Evolutionary conservation across 1,139 yeast species (phyloP), one percentile per base, ranked within the genome.

Genomic region (Scheffersomyces segobiensis): DNA sequence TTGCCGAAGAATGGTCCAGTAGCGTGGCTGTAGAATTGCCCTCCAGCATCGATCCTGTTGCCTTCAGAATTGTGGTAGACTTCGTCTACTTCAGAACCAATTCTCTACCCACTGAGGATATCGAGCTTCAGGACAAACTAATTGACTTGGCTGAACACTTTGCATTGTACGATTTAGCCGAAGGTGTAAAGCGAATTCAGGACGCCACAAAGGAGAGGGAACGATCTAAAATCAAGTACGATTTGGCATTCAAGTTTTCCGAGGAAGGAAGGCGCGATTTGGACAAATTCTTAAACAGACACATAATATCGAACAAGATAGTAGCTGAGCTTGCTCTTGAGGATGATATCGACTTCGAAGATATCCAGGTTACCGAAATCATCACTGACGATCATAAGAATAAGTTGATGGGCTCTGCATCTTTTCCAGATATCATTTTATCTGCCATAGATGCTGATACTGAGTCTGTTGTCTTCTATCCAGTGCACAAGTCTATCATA

Each of bases 401-500:
- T 8, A 56, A 63, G 14, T 60, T 79, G 17, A 58, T 76, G 6
- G 62, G 65, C 1, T 59, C 71, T 5, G 59, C 69, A 5, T 56
- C 81, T 1, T 69, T 71, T 46, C 84, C 91, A 0, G 92, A 88
- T 69, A 71, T 83, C 0, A 73, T 86, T 3, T 60, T 87, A 1
- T 69, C 78, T 2, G 78, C 79, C 1, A 62, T 77, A 3, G 82
- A 78, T 52, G 64, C 70, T 17, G 65, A 71, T 59, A 54, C 69
- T 53, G 65, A 71, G 60, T 53, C 71, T 0, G 67, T 73, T 3
- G 62, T 71, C 0, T 80, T 77, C 59, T 89, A 85, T 64, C 92
- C 95, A 0, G 86, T 81, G 5, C 91, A 90, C 69, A 78, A 86
- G 55, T 80, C 90, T 0, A 82, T 89, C 58, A 68, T 90, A 49